Base-by-base conservation (phyloP, 108 stramenopile genomes). In the Nitzschia palea region DNA sequence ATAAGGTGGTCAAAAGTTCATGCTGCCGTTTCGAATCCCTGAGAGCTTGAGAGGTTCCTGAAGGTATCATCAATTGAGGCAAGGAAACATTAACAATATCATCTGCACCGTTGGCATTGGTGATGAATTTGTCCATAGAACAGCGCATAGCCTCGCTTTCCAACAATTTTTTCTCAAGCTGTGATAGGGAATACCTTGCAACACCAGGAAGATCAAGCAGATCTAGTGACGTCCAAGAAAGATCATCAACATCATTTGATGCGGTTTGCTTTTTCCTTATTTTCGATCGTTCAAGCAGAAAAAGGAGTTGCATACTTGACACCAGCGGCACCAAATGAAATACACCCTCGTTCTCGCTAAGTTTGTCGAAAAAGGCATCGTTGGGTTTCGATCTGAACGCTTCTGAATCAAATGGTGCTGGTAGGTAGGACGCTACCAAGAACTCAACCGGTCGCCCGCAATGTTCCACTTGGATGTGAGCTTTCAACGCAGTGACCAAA, bases 361-460 rank as follows among this genome's bases (percentile, higher is more conserved):
- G 54, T 44, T 48, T 36, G 51, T 55, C 56, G 14, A 44, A 47
- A 1, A 18, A 33, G 59, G 30, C 26, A 33, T 54, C 35, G 31
- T 68, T 69, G 12, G 47, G 60, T 0, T 47, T 50, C 44, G 14
- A 65, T 9, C 14, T 30, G 10, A 53, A 4, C 6, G 53, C 50
- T 20, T 15, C 51, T 20, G 55, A 26, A 12, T 43, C 40, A 26
- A 66, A 67, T 15, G 53, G 34, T 0, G 47, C 17, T 43, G 80
- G 80, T 15, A 69, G 42, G 45, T 81, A 81, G 4, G 70, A 76
- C 28, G 71, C 64, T 27, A 81, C 62, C 35, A 81, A 17, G 32
- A 81, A 69, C 56, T 67, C 66, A 27, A 75, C 51, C 1, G 70
- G 71, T 70, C 68, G 32, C 34, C 30, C 56, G 8, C 48, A 22